phyloP scores from a whole-genome alignment of 2,329 filamentous ascomycete genomes.

The Mycosphaerella arachidis region DNA sequence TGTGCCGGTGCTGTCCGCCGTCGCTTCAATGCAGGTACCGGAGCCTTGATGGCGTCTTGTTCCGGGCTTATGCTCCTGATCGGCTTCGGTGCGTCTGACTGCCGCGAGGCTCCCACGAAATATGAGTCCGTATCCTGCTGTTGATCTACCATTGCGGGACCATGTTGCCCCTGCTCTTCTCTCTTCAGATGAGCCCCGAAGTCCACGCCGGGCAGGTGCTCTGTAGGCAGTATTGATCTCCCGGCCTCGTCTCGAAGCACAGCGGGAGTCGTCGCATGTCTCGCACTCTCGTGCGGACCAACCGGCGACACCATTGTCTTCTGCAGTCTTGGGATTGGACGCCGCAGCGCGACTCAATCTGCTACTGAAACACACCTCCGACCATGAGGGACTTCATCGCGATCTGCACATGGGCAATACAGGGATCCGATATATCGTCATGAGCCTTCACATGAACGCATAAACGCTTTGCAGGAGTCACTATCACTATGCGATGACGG shows the following conservation, averaged over 20 bases:
- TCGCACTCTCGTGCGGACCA: background rate
- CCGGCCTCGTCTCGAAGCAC: constrained; percentile 10
- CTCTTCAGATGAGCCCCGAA: constrained; percentile 14
- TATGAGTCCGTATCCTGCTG: constrained; percentile 6
- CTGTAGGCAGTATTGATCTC: constrained; percentile 14
- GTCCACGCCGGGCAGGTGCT: constrained; percentile 14
- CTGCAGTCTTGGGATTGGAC: background rate
- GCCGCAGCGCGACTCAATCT: background rate
- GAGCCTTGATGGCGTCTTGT: background rate
- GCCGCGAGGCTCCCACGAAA: constrained; percentile 6
- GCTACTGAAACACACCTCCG: background rate
- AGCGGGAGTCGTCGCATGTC: constrained; percentile 3
- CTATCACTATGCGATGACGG: background rate
- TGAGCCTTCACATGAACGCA: background rate
- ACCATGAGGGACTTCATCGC: background rate
- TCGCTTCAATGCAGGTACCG: constrained; percentile 10
- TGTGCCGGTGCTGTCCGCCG: constrained; percentile 16
- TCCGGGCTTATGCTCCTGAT: constrained; percentile 10
- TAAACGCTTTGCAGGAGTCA: background rate
- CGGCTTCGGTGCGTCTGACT: constrained; percentile 3
- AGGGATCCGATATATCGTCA: background rate
- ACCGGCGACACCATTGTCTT: constrained; percentile 2
- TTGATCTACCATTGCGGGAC: background rate
- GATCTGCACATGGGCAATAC: background rate
- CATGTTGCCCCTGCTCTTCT: constrained; percentile 1